These are phyloP conservation scores for Stachybotrys chartarum DNA, from an alignment of 2,329 filamentous ascomycete genomes.

Conservation along the genomic window DNA sequence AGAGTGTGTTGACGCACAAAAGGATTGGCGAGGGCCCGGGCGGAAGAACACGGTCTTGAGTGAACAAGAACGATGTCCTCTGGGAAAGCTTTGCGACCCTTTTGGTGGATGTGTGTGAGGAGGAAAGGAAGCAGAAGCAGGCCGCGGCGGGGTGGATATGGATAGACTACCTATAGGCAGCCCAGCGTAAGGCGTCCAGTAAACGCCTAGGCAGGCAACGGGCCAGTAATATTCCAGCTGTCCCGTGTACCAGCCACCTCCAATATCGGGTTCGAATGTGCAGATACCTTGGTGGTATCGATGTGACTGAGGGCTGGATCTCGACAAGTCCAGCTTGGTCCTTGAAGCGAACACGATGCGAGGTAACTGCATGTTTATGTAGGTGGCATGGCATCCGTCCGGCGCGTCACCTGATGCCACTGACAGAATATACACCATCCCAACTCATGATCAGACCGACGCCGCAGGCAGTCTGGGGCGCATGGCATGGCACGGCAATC, in stretches of 20 bases:
- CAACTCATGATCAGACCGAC: neutral
- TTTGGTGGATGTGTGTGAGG: conserved; percentile 46
- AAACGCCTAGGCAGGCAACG: neutral
- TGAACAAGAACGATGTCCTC: conserved; percentile 45
- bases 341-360: neutral
- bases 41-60: conserved; percentile 38
- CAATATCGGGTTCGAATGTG: neutral
- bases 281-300: too few species aligned
- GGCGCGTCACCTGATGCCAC: neutral
- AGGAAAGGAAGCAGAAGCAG: conserved; percentile 35
- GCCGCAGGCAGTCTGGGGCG: neutral
- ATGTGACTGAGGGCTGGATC: too few species aligned
- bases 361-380: neutral
- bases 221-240: neutral
- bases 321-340: neutral
- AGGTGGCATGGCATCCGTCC: neutral
- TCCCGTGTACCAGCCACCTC: neutral
- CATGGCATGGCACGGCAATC: neutral
- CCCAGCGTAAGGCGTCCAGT: neutral
- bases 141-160: conserved; percentile 7
- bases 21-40: conserved; percentile 46
- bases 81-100: conserved; percentile 49
- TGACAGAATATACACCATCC: neutral
- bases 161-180: neutral
- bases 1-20: conserved; percentile 31